These are phyloP conservation scores for Pseudoscleropodium purum DNA, from an alignment of 225 moss, liverwort and hornwort genomes.

Conservation along the genomic window DNA sequence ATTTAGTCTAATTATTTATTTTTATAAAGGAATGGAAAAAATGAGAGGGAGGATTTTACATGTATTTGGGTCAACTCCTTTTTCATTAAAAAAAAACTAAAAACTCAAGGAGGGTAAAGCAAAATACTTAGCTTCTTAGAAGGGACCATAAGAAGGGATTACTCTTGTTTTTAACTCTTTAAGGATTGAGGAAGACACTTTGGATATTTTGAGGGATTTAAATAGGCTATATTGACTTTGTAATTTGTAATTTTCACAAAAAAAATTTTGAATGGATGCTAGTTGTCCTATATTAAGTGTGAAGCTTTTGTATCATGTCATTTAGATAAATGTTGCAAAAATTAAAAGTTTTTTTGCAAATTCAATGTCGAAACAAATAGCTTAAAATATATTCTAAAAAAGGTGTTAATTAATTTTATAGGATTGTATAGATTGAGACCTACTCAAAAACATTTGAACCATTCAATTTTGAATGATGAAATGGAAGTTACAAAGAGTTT, in stretches of 20 bases:
- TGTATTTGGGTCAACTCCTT: no score
- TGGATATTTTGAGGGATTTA: neutral
- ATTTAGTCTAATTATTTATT: neutral
- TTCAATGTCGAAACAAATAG: accelerated
- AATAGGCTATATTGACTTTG: accelerated
- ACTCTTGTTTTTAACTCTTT: no score
- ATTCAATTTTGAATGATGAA: neutral
- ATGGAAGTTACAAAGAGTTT: neutral
- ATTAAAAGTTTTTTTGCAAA: neutral
- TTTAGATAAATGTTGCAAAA: neutral
- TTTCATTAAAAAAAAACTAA: no score
- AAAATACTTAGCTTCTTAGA: neutral
- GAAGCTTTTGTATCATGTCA: accelerated
- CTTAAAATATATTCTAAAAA: neutral
- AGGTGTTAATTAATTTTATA: neutral
- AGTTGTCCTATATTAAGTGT: accelerated
- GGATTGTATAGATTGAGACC: neutral
- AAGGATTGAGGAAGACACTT: accelerated
- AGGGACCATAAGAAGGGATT: neutral
- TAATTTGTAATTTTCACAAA: neutral
- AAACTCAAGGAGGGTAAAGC: neutral
- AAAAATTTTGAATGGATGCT: neutral
- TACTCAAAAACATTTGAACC: neutral
- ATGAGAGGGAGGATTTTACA: neutral
- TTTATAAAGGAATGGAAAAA: accelerated